Conservation (phyloP, 1,139 yeast species). For the Citeromyces hawaiiensis region DNA sequence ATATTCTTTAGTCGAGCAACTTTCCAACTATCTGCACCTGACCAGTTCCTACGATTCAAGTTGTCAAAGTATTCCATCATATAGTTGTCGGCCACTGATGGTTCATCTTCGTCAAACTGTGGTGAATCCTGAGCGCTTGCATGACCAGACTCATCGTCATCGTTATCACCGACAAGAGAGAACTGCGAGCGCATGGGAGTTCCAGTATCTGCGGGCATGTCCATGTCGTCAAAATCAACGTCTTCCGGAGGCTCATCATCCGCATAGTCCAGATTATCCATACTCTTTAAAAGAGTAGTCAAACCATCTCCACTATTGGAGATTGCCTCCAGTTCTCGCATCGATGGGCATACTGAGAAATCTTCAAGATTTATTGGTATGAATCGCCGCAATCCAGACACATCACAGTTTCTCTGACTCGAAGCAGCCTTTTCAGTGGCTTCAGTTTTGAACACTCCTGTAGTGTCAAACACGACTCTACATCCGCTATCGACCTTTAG, state of each 20-base stretch:
- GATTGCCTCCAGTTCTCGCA: slow-evolving; percentile 29
- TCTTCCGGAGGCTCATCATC: slow-evolving; percentile 12
- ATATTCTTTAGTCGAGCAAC: slow-evolving; percentile 21
- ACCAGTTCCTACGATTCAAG: slow-evolving; percentile 31
- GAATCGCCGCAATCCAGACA: slow-evolving; percentile 2
- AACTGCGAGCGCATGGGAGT: slow-evolving; percentile 12
- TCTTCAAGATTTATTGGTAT: slow-evolving; percentile 4
- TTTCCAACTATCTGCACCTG: slow-evolving; percentile 94
- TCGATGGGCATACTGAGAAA: slow-evolving; percentile 32
- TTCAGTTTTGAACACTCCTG: slow-evolving; percentile 2
- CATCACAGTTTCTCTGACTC: neutral
- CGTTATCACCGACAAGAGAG: slow-evolving; percentile 16
- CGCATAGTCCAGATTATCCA: slow-evolving; percentile 15
- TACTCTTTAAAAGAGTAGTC: slow-evolving; percentile 18
- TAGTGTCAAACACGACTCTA: slow-evolving; percentile 31
- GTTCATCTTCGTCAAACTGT: slow-evolving; percentile 17
- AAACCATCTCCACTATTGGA: slow-evolving; percentile 23
- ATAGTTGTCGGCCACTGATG: slow-evolving; percentile 15
- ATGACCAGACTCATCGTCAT: slow-evolving; percentile 40
- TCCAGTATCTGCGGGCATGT: slow-evolving; percentile 11
- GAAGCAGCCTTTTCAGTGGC: neutral
- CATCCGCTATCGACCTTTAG: slow-evolving; percentile 32
- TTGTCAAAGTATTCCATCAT: slow-evolving; percentile 26
- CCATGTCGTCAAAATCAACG: slow-evolving; percentile 8
- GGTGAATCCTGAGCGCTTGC: slow-evolving; percentile 21